Conservation (phyloP, 257 asterid genomes). For the Thymus quinquecostatus region DNA sequence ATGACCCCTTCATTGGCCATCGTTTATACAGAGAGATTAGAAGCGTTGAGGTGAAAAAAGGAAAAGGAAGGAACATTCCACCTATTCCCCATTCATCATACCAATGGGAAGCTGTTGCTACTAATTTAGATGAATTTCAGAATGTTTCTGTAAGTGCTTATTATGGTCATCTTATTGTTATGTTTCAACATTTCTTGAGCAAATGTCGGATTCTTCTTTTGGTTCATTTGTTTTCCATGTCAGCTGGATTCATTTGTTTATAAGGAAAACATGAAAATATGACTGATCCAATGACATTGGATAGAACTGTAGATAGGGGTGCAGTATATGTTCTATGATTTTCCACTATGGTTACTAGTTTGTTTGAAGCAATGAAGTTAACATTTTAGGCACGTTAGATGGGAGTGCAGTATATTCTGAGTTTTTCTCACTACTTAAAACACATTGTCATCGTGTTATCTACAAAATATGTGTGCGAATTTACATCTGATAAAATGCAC, state of each 20-base stretch:
- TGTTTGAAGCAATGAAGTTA: not conserved
- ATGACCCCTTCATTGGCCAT: conserved; percentile 87
- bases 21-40: conserved; percentile 90
- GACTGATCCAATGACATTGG: conserved; percentile 1
- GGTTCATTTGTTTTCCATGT: not conserved
- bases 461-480: not conserved
- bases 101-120: conserved; percentile 97
- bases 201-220: conserved; percentile 14
- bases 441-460: not conserved
- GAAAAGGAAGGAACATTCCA: conserved; percentile 77
- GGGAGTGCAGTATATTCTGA: not conserved
- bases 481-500: not conserved
- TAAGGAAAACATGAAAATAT: not conserved
- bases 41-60: conserved; percentile 86
- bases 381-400: not conserved
- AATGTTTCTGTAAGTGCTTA: conserved; percentile 82
- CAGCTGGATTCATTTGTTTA: not conserved
- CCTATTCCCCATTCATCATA: conserved; percentile 85
- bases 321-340: not conserved
- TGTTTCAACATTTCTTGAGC: conserved; percentile 11
- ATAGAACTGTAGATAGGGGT: not conserved
- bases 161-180: conserved; percentile 23
- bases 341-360: not conserved
- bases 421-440: not conserved
- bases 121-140: conserved; percentile 87